Percentiles rank a stretch among this genome's conserved stretches.
Evolutionary conservation across 768 basidiomycete genomes (phyloP).

Genomic region (Mycena chlorophos): DNA sequence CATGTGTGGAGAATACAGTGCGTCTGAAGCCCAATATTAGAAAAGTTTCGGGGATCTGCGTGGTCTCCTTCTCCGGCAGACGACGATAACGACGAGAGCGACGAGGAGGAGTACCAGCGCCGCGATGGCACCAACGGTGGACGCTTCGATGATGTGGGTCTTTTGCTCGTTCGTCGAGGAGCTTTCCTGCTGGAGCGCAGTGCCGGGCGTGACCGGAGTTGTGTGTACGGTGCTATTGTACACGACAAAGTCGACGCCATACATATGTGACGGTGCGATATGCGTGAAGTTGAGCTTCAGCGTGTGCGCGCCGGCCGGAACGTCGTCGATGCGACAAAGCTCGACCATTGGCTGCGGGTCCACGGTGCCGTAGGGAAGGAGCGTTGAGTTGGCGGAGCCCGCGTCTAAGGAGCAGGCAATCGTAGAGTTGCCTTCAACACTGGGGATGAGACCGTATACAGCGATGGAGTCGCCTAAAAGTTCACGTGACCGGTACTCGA

Average conservation of each 20-base stretch:
- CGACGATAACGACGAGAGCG: not conserved
- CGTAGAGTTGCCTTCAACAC: slow-evolving; percentile 31
- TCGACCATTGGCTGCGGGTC: slow-evolving; percentile 35
- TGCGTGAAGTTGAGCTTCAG: slow-evolving; percentile 39
- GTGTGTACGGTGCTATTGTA: slow-evolving; percentile 38
- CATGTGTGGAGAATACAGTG: slow-evolving; percentile 1
- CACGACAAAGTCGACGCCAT: slow-evolving; percentile 42
- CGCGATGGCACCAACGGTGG: slow-evolving; percentile 9
- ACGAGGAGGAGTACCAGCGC: slow-evolving; percentile 3
- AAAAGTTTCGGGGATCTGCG: not conserved
- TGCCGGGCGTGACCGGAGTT: slow-evolving; percentile 22
- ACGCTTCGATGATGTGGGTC: slow-evolving; percentile 8
- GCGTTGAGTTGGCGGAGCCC: slow-evolving; percentile 15
- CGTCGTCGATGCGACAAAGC: slow-evolving; percentile 36
- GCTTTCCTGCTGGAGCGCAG: not conserved
- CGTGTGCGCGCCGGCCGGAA: slow-evolving; percentile 37
- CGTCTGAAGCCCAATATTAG: not conserved
- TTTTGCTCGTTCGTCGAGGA: not conserved
- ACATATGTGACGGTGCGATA: slow-evolving; percentile 30
- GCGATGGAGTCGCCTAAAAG: slow-evolving; percentile 38
- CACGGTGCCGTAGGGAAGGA: slow-evolving; percentile 29
- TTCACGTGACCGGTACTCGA: slow-evolving; percentile 3
- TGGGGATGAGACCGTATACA: slow-evolving; percentile 35
- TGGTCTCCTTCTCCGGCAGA: not conserved
- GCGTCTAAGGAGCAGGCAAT: slow-evolving; percentile 39